Conservation (phyloP, 768 basidiomycete species). For the Lentinula raphanica region DNA sequence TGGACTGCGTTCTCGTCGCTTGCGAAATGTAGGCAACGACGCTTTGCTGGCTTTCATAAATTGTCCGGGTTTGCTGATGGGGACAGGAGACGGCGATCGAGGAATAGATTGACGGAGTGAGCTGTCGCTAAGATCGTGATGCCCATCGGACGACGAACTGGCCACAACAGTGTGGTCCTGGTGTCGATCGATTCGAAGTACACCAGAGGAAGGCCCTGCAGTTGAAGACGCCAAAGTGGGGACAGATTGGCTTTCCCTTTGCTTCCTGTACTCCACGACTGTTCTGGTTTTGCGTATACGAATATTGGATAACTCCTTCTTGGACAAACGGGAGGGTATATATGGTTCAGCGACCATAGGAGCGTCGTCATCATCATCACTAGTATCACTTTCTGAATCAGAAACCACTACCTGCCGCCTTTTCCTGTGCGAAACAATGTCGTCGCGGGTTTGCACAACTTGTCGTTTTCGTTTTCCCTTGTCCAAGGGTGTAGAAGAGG, state of each 20-base stretch:
- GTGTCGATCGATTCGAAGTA: not conserved
- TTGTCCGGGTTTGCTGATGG: not conserved
- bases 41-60: not conserved
- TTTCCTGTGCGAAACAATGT: not conserved
- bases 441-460: not conserved
- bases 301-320: not conserved
- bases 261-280: too few relatives aligned
- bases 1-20: not conserved
- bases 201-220: not conserved
- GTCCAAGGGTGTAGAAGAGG: not conserved
- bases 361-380: not conserved
- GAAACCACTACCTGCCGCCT: not conserved
- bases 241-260: not conserved
- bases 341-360: not conserved
- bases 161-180: not conserved
- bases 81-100: not conserved
- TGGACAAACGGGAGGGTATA: not conserved
- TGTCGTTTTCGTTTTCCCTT: not conserved
- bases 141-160: not conserved
- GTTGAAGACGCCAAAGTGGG: not conserved
- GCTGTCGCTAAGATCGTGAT: not conserved
- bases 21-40: not conserved
- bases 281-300: too few relatives aligned
- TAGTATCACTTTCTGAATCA: not conserved
- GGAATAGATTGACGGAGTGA: not conserved